Evolutionary conservation across 305 asterid species (phyloP), one percentile per base, ranked within the genome.

Genomic region (Rubia tinctorum): DNA sequence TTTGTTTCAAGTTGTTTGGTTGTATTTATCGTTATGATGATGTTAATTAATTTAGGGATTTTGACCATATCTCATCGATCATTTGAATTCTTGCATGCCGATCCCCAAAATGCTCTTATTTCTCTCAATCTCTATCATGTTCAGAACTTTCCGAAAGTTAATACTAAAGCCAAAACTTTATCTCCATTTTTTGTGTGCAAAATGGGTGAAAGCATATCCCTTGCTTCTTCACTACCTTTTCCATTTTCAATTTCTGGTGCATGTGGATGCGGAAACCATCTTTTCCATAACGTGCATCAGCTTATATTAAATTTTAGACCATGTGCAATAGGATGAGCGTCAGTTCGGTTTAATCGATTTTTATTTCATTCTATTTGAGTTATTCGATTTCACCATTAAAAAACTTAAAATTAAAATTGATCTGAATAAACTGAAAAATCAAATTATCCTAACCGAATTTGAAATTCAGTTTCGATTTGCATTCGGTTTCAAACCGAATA

Each of bases 81-180:
- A 53, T 53, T 53, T 10, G 14, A 18, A 53, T 18, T 18, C 60
- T 53, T 53, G 60, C 60, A 47, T 47, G 53, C 66, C 67, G 58
- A 67, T 30, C 40, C 18, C 60, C 47, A 22, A 49, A 45, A 20
- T 61, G 64, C 67, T 65, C n/a, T 15, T 13, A 14, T 39, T 37
- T 23, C 68, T 66, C 49, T 60, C 30, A 22, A 14, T 58, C 62
- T 75, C 42, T 27, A 5, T 4, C 25, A 72, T 77, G 25, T 68
- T 49, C 53, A 66, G 39, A 77, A 58, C 76, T 77, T 77, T 77
- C 77, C 65, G 76, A 66, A 72, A 72, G 77, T 45, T 40, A 66
- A 44, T 20, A 12, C 39, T 40, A 53, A 37, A 40, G 58, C 68
- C 73, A 72, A 45, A 49, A 43, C 69, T 58, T 77, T 67, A 25